Percentiles rank a stretch among this genome's conserved stretches.
These are phyloP conservation scores for Tetragonia tetragonoides DNA, from an alignment of 148 eudicot genomes.

Conservation along the genomic window DNA sequence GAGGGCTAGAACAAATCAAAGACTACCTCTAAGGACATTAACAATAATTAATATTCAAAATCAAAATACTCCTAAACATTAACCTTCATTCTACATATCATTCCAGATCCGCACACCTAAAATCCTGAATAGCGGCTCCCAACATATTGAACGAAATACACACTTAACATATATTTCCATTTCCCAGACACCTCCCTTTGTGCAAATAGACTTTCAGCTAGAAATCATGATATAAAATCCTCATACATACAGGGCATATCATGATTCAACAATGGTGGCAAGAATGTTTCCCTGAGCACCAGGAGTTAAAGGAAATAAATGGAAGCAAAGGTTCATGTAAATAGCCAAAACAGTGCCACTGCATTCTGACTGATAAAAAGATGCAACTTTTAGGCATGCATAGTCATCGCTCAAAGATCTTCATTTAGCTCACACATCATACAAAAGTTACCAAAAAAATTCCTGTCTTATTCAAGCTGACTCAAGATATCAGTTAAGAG, in stretches of 20 bases:
- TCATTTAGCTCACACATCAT: neutral
- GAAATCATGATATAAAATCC: neutral
- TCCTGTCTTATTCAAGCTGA: too few species aligned
- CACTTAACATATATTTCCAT: too few species aligned
- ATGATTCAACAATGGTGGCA: neutral
- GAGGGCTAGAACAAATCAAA: neutral
- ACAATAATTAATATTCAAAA: too few species aligned
- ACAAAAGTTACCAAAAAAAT: too few species aligned
- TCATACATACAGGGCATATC: neutral
- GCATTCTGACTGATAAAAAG: neutral
- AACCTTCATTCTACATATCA: too few species aligned
- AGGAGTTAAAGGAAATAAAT: neutral
- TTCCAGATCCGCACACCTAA: neutral
- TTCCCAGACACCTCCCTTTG: neutral
- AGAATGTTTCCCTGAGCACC: neutral
- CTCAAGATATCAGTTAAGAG: too few species aligned
- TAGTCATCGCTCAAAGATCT: neutral
- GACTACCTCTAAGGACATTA: too few species aligned
- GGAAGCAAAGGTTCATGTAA: neutral
- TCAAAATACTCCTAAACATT: too few species aligned
- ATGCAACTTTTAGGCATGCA: neutral
- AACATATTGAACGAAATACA: too few species aligned
- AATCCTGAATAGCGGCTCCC: too few species aligned
- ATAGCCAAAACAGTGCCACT: neutral
- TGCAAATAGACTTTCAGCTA: neutral